Percentiles rank a stretch among this genome's conserved stretches.
Conservation (phyloP, 306 rosid species). For the Inga oerstediana region DNA sequence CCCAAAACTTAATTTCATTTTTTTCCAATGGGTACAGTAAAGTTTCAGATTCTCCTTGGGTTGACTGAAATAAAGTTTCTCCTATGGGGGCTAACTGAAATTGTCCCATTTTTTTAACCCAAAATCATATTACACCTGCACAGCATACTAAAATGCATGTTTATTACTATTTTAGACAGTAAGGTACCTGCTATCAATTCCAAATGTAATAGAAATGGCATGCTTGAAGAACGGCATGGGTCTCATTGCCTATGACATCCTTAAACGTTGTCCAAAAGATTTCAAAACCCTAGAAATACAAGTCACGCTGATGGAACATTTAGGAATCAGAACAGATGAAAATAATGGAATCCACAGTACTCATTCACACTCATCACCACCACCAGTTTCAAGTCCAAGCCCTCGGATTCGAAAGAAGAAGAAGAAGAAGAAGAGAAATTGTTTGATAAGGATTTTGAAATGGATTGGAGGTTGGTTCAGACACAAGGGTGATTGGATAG, state of each 20-base stretch:
- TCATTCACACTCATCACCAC: neutral
- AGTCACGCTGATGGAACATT: neutral
- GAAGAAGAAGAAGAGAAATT: neutral
- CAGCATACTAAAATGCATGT: no score
- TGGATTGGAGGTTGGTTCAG: neutral
- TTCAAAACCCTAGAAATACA: conserved; percentile 21
- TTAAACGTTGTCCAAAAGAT: neutral
- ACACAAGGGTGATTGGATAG: neutral
- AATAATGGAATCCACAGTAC: neutral
- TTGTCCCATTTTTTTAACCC: no score
- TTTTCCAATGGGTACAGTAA: no score
- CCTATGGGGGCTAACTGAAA: no score
- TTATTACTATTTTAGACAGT: neutral
- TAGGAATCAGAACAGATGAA: neutral
- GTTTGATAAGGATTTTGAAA: neutral
- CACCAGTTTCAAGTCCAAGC: neutral
- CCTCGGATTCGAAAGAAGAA: neutral
- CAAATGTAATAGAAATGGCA: neutral
- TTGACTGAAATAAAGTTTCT: no score
- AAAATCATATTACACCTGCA: no score
- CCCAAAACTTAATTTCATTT: no score
- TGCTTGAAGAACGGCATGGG: neutral
- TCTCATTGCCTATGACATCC: neutral
- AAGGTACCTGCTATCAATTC: conserved; percentile 11
- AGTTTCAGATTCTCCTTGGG: no score